Percentiles rank a stretch among this genome's conserved stretches.
Conservation (phyloP, 2,329 filamentous ascomycete genomes). For the Xylariaceae sp. region DNA sequence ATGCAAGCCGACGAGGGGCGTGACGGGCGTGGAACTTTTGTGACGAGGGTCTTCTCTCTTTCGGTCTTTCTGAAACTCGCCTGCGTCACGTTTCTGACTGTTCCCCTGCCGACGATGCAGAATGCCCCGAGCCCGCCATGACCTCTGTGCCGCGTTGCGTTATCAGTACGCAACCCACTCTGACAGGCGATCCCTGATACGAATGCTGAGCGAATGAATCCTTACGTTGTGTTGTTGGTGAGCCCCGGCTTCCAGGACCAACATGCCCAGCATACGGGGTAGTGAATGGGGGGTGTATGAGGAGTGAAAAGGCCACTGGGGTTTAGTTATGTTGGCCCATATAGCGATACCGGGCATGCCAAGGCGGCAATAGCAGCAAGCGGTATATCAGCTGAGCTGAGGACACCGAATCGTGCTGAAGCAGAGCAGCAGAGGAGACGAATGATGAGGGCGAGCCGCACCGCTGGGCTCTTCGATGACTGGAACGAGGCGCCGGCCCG, state of each 20-base stretch:
- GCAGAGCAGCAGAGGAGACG: neutral
- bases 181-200: too few relatives aligned
- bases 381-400: constrained; percentile 1
- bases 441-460: neutral
- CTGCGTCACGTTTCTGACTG: too few relatives aligned
- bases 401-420: constrained; percentile 4
- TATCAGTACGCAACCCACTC: too few relatives aligned
- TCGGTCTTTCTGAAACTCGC: neutral
- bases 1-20: too few relatives aligned
- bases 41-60: neutral
- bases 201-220: too few relatives aligned
- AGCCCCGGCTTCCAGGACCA: neutral
- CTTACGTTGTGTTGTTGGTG: too few relatives aligned
- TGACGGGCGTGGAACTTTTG: neutral
- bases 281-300: neutral
- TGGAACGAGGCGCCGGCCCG: neutral
- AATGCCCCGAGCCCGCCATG: too few relatives aligned
- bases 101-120: too few relatives aligned
- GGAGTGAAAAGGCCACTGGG: neutral
- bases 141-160: too few relatives aligned
- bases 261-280: too few relatives aligned
- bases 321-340: neutral
- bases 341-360: neutral
- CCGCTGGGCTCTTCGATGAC: neutral
- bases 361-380: neutral